These are phyloP conservation scores for Trichoderma asperellum DNA, from an alignment of 2,329 filamentous ascomycete species.

Conservation along the genomic window DNA sequence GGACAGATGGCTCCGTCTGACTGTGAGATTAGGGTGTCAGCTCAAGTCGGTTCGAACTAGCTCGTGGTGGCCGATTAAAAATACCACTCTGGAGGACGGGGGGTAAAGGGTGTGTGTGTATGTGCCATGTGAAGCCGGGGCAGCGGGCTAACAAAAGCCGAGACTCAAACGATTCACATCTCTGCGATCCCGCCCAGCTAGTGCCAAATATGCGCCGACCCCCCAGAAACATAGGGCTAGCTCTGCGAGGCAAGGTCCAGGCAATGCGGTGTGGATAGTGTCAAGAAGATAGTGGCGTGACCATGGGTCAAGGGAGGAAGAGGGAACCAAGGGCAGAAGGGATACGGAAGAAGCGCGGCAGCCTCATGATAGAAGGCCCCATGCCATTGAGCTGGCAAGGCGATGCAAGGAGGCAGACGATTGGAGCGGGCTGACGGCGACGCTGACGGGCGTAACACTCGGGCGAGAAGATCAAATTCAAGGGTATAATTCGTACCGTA, in stretches of 20 bases:
- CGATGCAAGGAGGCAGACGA: conserved; percentile 22
- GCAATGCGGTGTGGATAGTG: conserved; percentile 10
- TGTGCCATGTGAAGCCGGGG: conserved; percentile 22
- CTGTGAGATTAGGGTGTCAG: conserved; percentile 45
- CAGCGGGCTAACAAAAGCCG: conserved; percentile 18
- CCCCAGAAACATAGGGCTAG: conserved; percentile 22
- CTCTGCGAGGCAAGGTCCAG: not conserved
- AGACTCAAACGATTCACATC: conserved; percentile 8
- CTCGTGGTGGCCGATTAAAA: conserved; percentile 11
- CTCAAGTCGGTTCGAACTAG: conserved; percentile 26
- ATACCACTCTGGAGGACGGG: conserved; percentile 4
- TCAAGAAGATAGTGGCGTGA: not conserved
- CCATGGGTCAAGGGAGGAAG: not conserved
- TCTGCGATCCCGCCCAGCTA: not conserved
- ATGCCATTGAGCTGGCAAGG: conserved; percentile 19
- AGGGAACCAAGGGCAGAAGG: conserved; percentile 7
- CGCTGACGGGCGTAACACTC: conserved; percentile 17
- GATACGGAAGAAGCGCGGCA: not conserved
- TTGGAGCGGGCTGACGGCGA: conserved; percentile 26
- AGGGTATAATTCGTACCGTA: conserved; percentile 10
- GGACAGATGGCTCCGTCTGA: conserved; percentile 62
- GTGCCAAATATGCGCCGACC: not conserved
- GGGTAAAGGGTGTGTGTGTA: not conserved
- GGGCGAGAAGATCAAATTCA: conserved; percentile 5
- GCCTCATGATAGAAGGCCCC: conserved; percentile 9